These are phyloP conservation scores for Chalciporus chontae DNA, from an alignment of 768 basidiomycete genomes.

Conservation along the genomic window DNA sequence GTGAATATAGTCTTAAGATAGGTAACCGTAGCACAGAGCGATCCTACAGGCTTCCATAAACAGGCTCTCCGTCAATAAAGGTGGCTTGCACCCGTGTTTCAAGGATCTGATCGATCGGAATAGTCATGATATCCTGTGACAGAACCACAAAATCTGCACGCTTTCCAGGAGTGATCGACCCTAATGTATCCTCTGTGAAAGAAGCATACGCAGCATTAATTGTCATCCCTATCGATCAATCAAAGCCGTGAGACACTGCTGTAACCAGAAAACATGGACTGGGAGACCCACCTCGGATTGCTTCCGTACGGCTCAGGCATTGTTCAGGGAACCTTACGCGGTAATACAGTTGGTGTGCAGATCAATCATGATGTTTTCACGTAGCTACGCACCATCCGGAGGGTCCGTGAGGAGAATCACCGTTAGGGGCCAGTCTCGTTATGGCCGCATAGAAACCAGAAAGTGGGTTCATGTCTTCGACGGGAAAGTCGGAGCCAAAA, in stretches of 20 bases:
- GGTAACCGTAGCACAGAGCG: neutral
- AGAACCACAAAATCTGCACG: constrained; percentile 84
- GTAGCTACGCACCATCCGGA: constrained; percentile 65
- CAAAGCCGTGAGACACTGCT: neutral
- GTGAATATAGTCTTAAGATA: too few species aligned
- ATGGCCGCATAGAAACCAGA: constrained; percentile 86
- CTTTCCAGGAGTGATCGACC: constrained; percentile 78
- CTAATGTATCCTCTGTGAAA: constrained; percentile 68
- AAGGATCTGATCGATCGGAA: constrained; percentile 58
- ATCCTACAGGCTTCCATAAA: constrained; percentile 39
- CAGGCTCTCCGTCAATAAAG: constrained; percentile 67
- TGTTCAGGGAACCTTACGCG: constrained; percentile 75
- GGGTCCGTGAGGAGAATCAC: constrained; percentile 76
- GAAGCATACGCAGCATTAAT: constrained; percentile 85
- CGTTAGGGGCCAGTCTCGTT: constrained; percentile 64
- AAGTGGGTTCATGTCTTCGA: constrained; percentile 83
- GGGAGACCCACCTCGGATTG: constrained; percentile 56
- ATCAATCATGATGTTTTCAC: neutral
- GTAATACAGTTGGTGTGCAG: neutral
- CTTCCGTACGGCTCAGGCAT: constrained; percentile 69
- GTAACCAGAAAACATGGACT: neutral
- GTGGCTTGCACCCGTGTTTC: constrained; percentile 68
- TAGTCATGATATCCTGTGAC: constrained; percentile 75
- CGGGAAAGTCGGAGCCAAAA: constrained; percentile 87
- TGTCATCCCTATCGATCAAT: constrained; percentile 65